These are phyloP conservation scores for Cylindrotheca fusiformis DNA, from an alignment of 108 stramenopile species.

Conservation along the genomic window DNA sequence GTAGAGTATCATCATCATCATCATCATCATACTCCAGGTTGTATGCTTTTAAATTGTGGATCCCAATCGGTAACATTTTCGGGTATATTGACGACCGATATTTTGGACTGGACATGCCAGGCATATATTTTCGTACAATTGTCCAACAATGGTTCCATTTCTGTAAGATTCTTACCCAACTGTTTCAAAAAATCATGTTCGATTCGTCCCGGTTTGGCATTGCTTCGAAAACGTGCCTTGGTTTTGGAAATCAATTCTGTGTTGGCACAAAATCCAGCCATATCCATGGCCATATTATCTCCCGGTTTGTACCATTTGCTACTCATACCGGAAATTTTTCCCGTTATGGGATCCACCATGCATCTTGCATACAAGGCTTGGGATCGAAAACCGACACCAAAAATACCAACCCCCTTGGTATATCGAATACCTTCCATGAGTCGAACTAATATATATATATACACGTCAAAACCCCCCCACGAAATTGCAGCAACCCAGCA, in stretches of 20 bases:
- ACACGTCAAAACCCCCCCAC: too few relatives aligned
- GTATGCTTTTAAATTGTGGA: not conserved
- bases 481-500: too few relatives aligned
- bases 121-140: slow-evolving; percentile 8
- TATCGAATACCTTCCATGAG: slow-evolving; percentile 4
- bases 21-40: not conserved
- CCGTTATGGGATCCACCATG: slow-evolving; percentile 12
- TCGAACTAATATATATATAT: too few relatives aligned
- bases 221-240: not conserved
- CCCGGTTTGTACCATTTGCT: not conserved
- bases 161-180: not conserved
- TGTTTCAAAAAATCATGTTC: slow-evolving; percentile 6
- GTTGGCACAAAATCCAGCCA: slow-evolving; percentile 12
- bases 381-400: slow-evolving; percentile 8
- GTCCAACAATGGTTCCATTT: slow-evolving; percentile 13
- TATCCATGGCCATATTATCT: slow-evolving; percentile 8
- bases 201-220: not conserved
- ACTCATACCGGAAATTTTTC: slow-evolving; percentile 1
- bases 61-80: not conserved
- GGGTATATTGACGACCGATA: not conserved
- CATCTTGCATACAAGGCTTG: slow-evolving; percentile 9
- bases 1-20: too few relatives aligned
- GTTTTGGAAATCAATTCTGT: not conserved
- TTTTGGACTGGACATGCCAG: slow-evolving; percentile 17
- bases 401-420: slow-evolving; percentile 4